Conservation (phyloP, 257 asterid genomes). For the Petunia secreta region DNA sequence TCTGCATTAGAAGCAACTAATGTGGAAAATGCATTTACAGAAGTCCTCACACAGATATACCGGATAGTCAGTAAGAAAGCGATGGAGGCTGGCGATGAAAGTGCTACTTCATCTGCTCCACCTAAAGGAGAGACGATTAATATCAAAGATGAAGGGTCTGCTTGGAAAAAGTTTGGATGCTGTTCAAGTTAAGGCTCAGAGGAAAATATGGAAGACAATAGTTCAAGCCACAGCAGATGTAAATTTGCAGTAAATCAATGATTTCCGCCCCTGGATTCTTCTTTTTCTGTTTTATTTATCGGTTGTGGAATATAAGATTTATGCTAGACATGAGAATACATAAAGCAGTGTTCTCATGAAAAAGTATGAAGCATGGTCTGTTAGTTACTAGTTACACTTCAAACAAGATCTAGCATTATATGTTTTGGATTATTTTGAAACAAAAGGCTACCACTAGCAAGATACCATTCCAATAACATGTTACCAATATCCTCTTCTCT, state of each 20-base stretch:
- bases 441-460: neutral
- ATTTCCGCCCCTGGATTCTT: neutral
- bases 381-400: constrained; percentile 1
- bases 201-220: neutral
- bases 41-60: constrained; percentile 41
- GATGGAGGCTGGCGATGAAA: constrained; percentile 41
- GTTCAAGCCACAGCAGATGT: constrained; percentile 27
- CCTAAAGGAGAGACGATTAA: constrained; percentile 41
- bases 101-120: constrained; percentile 37
- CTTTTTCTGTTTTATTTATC: neutral
- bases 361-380: neutral
- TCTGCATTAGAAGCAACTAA: constrained; percentile 48
- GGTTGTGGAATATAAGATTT: constrained; percentile 15
- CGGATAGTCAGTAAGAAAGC: constrained; percentile 39
- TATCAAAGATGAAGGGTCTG: constrained; percentile 39
- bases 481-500: neutral
- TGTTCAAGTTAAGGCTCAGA: constrained; percentile 38
- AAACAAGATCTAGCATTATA: constrained; percentile 10
- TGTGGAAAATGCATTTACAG: constrained; percentile 43
- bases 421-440: neutral
- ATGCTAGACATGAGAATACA: constrained; percentile 21
- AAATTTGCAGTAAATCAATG: constrained; percentile 21
- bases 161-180: constrained; percentile 42
- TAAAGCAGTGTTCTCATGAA: constrained; percentile 17
- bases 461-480: neutral